A percentile compares a stretch with the other conserved stretches of the same genome.
Conservation (phyloP, 2,329 filamentous ascomycete species). For the Aureobasidium mangrovei region DNA sequence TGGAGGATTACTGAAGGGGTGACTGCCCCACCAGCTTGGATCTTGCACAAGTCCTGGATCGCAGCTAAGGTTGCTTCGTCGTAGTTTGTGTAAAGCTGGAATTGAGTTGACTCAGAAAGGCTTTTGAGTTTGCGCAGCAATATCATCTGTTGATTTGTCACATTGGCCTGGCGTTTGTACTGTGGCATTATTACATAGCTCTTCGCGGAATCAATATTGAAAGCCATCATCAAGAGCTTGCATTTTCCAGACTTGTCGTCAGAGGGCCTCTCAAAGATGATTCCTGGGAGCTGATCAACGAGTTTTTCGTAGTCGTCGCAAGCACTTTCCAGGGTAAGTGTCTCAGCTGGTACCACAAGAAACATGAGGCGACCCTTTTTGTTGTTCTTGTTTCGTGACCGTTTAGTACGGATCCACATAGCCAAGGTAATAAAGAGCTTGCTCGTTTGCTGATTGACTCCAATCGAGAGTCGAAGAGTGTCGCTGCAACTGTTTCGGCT, state of each 20-base stretch:
- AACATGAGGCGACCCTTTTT: slow-evolving; percentile 1
- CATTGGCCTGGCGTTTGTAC: neutral
- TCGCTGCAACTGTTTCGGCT: neutral
- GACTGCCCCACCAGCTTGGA: neutral
- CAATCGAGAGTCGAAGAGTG: neutral
- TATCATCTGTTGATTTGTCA: neutral
- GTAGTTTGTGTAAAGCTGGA: neutral
- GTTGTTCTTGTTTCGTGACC: neutral
- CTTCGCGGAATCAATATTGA: neutral
- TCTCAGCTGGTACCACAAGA: slow-evolving; percentile 1
- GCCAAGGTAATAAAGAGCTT: neutral
- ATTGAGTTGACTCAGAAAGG: neutral
- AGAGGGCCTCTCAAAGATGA: neutral
- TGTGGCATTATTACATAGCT: slow-evolving; percentile 4
- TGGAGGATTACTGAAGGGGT: neutral
- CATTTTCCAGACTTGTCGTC: slow-evolving; percentile 5
- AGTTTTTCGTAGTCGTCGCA: neutral
- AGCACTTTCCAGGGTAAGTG: neutral
- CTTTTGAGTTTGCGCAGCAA: neutral
- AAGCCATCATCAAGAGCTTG: slow-evolving; percentile 1
- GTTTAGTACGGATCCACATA: neutral
- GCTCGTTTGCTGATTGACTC: neutral
- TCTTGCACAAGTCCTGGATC: neutral
- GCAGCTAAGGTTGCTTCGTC: neutral
- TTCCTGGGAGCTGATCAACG: neutral